Percentiles rank a stretch among this genome's conserved stretches.
phyloP scores from a whole-genome alignment of 495 filamentous ascomycete genomes.

The Aspergillus biplanus region DNA sequence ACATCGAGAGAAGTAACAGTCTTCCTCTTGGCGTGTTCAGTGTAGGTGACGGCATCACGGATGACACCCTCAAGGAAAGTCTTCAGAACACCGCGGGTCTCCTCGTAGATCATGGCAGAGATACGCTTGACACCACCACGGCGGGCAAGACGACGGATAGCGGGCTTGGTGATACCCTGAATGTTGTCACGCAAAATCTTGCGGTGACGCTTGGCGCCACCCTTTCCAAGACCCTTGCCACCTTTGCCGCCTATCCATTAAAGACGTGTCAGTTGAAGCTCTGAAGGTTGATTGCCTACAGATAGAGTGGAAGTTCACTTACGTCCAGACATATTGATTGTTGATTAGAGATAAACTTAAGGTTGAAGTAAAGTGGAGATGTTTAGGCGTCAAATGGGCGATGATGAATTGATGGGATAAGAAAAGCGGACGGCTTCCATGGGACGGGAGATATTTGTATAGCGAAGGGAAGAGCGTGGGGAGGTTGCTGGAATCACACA shows the following conservation, averaged over 20 bases:
- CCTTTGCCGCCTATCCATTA: conserved; percentile 79
- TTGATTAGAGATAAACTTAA: conserved; percentile 23
- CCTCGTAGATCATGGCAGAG: conserved; percentile 97
- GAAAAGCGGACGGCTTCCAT: conserved; percentile 31
- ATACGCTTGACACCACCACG: conserved; percentile 99
- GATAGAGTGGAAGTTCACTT: conserved; percentile 40
- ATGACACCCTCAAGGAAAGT: conserved; percentile 99
- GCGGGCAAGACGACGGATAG: conserved; percentile 99
- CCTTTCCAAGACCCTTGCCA: conserved; percentile 99
- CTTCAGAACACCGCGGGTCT: conserved; percentile 99
- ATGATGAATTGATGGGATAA: conserved; percentile 50
- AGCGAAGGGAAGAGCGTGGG: conserved; percentile 33
- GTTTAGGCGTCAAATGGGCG: conserved; percentile 42
- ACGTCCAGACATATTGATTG: conserved; percentile 71
- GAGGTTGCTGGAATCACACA: conserved; percentile 46
- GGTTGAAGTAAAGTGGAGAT: conserved; percentile 37
- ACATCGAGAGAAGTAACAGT: conserved; percentile 97
- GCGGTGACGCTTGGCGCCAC: conserved; percentile 85
- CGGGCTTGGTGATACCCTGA: conserved; percentile 99
- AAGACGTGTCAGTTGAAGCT: conserved; percentile 43
- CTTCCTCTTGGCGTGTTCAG: conserved; percentile 98
- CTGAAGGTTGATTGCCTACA: conserved; percentile 5
- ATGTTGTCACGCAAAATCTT: conserved; percentile 99
- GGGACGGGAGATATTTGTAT: conserved; percentile 55
- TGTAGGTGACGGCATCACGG: conserved; percentile 98